These are phyloP conservation scores for Pyrenophora seminiperda DNA, from an alignment of 2,329 filamentous ascomycete genomes.

Conservation along the genomic window DNA sequence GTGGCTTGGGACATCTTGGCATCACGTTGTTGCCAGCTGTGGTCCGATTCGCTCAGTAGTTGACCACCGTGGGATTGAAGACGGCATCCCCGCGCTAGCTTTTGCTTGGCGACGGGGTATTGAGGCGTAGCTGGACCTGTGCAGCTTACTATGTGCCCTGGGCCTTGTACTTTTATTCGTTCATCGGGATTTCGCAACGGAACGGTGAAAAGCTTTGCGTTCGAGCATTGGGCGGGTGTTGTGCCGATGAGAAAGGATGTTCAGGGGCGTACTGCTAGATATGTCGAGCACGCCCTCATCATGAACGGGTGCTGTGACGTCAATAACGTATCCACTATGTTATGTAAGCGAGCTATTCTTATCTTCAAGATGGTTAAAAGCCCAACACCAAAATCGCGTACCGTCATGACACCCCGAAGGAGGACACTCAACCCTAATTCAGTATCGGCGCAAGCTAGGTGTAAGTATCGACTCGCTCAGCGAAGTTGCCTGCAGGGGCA, in stretches of 20 bases:
- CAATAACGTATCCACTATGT: no score
- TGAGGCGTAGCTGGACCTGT: constrained; percentile 4
- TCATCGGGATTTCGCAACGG: neutral
- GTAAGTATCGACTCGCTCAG: no score
- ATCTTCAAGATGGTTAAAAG: no score
- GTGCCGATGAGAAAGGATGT: constrained; percentile 3
- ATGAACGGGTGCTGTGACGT: no score
- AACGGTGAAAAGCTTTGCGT: constrained; percentile 5
- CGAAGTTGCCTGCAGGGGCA: no score
- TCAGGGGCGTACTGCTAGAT: neutral
- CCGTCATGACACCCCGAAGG: no score
- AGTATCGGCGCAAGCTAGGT: no score
- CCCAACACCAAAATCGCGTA: no score
- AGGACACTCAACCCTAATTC: no score
- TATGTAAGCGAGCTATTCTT: no score
- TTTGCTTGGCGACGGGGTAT: constrained; percentile 22
- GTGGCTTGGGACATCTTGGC: constrained; percentile 21
- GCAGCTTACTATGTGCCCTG: constrained; percentile 18
- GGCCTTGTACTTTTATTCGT: constrained; percentile 11
- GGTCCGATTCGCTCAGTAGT: constrained; percentile 23
- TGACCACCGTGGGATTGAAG: neutral
- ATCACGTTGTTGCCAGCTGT: constrained; percentile 26
- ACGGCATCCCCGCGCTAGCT: constrained; percentile 8
- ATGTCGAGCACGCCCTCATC: no score
- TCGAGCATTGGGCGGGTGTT: neutral